Conservation (phyloP, 805 yeast genomes). For the Ogataea dorogensis region DNA sequence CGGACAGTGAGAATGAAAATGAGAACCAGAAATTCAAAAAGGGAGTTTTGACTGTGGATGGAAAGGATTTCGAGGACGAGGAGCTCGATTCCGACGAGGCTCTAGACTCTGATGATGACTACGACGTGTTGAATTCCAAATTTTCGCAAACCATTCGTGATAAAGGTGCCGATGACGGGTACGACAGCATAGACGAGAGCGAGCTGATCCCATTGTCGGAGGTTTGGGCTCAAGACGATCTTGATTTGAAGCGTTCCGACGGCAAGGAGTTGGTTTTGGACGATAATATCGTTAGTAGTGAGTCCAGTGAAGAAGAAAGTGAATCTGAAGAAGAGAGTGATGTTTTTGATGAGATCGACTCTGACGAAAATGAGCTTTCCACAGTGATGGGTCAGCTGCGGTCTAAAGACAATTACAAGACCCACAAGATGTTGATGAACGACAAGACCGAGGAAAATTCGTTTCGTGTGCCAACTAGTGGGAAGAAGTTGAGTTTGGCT, state of each 20-base stretch:
- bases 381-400: constrained; percentile 33
- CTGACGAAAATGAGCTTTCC: constrained; percentile 45
- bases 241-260: constrained; percentile 36
- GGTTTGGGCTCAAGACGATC: constrained; percentile 83
- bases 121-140: constrained; percentile 58
- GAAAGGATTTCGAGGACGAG: constrained; percentile 38
- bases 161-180: constrained; percentile 56
- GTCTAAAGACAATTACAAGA: constrained; percentile 24
- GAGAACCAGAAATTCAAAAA: constrained; percentile 12
- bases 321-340: constrained; percentile 28
- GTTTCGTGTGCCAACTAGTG: constrained; percentile 60
- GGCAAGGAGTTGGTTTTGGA: constrained; percentile 24
- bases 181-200: constrained; percentile 71
- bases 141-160: constrained; percentile 71
- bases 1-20: constrained; percentile 13
- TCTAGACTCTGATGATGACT: constrained; percentile 75
- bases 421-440: constrained; percentile 48
- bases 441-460: constrained; percentile 65
- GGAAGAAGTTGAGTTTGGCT: constrained; percentile 57
- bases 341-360: constrained; percentile 29
- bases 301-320: constrained; percentile 25
- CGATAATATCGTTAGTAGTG: constrained; percentile 31
- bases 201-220: constrained; percentile 78
- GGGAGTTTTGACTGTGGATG: constrained; percentile 15
- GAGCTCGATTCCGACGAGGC: constrained; percentile 75